Evolutionary conservation across 768 basidiomycete species (phyloP).

Genomic region (Boletus patriciae): DNA sequence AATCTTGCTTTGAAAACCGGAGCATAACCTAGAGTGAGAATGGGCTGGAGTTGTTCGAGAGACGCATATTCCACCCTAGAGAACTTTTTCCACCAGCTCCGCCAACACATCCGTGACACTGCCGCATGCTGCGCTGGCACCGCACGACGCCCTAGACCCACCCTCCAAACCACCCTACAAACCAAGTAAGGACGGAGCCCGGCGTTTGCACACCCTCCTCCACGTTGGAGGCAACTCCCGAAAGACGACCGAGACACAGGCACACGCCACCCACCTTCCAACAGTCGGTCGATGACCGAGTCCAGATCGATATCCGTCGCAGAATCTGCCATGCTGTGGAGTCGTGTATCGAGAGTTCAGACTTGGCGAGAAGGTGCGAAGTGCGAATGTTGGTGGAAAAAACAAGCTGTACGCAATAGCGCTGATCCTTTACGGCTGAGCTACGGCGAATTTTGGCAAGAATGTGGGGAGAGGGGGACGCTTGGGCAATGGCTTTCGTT

Average conservation of each 20-base stretch:
- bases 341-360: slow-evolving; percentile 16
- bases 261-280: slow-evolving; percentile 79
- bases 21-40: neutral
- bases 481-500: slow-evolving; percentile 17
- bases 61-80: neutral
- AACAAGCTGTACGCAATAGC: slow-evolving; percentile 22
- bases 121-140: slow-evolving; percentile 15
- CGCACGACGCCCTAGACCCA: slow-evolving; percentile 12
- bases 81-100: slow-evolving; percentile 10
- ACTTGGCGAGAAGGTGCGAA: slow-evolving; percentile 19
- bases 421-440: slow-evolving; percentile 22
- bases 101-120: slow-evolving; percentile 9
- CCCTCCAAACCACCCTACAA: neutral
- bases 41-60: neutral
- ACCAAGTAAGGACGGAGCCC: neutral
- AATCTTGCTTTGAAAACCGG: slow-evolving; percentile 5
- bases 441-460: slow-evolving; percentile 22
- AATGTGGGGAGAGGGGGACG: neutral
- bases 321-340: slow-evolving; percentile 65
- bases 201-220: neutral
- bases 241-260: slow-evolving; percentile 26
- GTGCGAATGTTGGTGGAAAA: slow-evolving; percentile 26
- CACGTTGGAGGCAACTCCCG: slow-evolving; percentile 4
- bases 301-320: slow-evolving; percentile 96
- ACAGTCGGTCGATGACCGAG: slow-evolving; percentile 96